A percentile compares a stretch with the other conserved stretches of the same genome.
phyloP scores from a whole-genome alignment of 2,329 filamentous ascomycete species.

The Plenodomus lindquistii region DNA sequence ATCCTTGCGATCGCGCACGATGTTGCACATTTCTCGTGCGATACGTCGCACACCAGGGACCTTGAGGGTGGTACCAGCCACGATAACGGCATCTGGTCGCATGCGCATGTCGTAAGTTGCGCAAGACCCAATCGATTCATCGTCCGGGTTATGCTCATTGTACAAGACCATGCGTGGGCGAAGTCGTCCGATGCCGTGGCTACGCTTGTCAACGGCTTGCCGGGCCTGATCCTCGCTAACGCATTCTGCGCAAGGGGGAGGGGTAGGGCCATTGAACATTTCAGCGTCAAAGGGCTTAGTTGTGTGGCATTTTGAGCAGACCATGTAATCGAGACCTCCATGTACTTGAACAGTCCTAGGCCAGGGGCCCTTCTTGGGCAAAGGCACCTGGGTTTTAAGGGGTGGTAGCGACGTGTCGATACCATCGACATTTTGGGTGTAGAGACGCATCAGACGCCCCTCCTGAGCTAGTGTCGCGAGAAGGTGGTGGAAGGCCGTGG shows the following conservation, averaged over 20 bases:
- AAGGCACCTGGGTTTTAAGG: slow-evolving; percentile 76
- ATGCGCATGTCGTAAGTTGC: slow-evolving; percentile 82
- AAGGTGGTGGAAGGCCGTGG: slow-evolving; percentile 91
- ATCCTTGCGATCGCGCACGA: slow-evolving; percentile 79
- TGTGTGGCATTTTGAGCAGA: slow-evolving; percentile 87
- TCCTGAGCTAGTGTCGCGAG: slow-evolving; percentile 87
- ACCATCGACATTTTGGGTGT: slow-evolving; percentile 96
- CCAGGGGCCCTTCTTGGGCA: slow-evolving; percentile 87
- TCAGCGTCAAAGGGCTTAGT: slow-evolving; percentile 75
- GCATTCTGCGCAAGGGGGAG: slow-evolving; percentile 79
- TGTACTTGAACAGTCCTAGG: slow-evolving; percentile 92
- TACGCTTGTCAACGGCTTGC: slow-evolving; percentile 80
- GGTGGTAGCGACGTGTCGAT: slow-evolving; percentile 85
- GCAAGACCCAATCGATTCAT: slow-evolving; percentile 92
- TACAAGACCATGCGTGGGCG: slow-evolving; percentile 94
- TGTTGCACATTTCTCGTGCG: slow-evolving; percentile 85
- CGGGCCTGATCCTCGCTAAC: slow-evolving; percentile 75
- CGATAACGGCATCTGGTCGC: slow-evolving; percentile 87
- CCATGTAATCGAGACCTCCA: slow-evolving; percentile 92
- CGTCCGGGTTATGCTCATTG: slow-evolving; percentile 95
- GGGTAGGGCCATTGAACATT: slow-evolving; percentile 80
- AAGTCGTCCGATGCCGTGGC: slow-evolving; percentile 87
- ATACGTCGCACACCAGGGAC: slow-evolving; percentile 90
- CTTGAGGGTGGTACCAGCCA: slow-evolving; percentile 94
- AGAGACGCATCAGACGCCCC: slow-evolving; percentile 83